Base-by-base conservation (phyloP, 495 filamentous ascomycete genomes). In the Hypomontagnella submonticulosa region DNA sequence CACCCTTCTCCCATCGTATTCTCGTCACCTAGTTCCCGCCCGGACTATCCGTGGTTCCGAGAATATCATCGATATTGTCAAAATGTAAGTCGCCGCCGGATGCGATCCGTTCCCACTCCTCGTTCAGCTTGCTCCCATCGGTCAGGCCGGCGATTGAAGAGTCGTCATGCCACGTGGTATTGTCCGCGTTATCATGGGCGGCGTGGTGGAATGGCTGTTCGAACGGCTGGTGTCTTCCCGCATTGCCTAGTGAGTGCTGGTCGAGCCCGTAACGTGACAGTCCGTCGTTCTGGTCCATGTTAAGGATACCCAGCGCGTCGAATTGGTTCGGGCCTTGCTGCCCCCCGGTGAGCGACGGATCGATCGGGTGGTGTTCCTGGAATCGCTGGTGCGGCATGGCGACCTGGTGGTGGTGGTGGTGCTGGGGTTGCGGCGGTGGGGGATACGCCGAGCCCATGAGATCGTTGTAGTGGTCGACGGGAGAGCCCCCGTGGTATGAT, bases 401-500 rank as follows among this genome's bases (percentile, higher is more conserved):
- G 6, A 56, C 49, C 15, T 49, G 62, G 8, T 42, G 27, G 20
- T 67, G 38, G 23, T 48, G 54, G 7, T 57, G 61, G 12, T 49
- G 61, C 41, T 33, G 56, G 5, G 56, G 54, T 27, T 33, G 63
- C 15, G 56, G 71, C 37, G 54, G 69, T 16, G 62, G 65, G 20
- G 69, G 50, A 49, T 72, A 71, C 38, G 62, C 61, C 0, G 69
- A 67, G 2, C 60, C 69, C 49, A 68, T 69, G 16, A 59, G 36
- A 8, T 64, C 57, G 27, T 44, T 52, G 56, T 70, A 67, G 43
- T 73, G 72, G 63, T 63, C 72, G 56, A 63, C 43, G n/a, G 71
- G 71, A 3, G 71, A 71, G 43, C 47, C 11, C 1, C 49, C 67
- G 66, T 77, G 79, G 23, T 67, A 73, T 23, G 76, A 69, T 36